Percentiles rank a stretch among this genome's conserved stretches.
Conservation (phyloP, 305 asterid genomes). For the Fraxinus latifolia region DNA sequence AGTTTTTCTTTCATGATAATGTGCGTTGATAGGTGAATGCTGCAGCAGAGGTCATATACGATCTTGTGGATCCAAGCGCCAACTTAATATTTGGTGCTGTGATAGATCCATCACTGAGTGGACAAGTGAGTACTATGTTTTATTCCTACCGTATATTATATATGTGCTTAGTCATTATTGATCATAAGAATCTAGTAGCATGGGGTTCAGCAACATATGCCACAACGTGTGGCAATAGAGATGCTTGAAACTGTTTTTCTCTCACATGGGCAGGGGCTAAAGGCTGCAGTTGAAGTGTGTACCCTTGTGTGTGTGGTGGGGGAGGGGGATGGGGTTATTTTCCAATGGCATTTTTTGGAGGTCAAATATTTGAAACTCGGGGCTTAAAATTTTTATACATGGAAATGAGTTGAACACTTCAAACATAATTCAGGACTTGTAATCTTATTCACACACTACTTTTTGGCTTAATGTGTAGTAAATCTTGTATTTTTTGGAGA, state of each 20-base stretch:
- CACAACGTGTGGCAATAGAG: neutral
- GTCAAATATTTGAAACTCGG: neutral
- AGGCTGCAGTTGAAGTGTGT: neutral
- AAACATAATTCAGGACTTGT: neutral
- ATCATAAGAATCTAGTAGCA: neutral
- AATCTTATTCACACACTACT: neutral
- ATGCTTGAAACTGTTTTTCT: neutral
- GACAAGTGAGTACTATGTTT: conserved; percentile 66
- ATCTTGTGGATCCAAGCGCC: conserved; percentile 96
- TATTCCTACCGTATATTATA: neutral
- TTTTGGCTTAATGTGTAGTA: neutral
- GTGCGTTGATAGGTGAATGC: conserved; percentile 66
- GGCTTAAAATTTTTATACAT: neutral
- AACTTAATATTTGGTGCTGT: conserved; percentile 97
- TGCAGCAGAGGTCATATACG: conserved; percentile 98
- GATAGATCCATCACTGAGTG: conserved; percentile 77
- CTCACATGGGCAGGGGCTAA: neutral
- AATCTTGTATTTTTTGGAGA: neutral
- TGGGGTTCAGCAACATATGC: neutral
- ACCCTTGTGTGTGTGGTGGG: neutral
- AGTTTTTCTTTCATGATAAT: conserved; percentile 14
- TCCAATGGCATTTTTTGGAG: neutral
- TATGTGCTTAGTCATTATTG: neutral
- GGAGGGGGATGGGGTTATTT: neutral
- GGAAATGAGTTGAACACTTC: neutral